Conservation (phyloP, 139 green algal genomes). For the Penium margaritaceum region DNA sequence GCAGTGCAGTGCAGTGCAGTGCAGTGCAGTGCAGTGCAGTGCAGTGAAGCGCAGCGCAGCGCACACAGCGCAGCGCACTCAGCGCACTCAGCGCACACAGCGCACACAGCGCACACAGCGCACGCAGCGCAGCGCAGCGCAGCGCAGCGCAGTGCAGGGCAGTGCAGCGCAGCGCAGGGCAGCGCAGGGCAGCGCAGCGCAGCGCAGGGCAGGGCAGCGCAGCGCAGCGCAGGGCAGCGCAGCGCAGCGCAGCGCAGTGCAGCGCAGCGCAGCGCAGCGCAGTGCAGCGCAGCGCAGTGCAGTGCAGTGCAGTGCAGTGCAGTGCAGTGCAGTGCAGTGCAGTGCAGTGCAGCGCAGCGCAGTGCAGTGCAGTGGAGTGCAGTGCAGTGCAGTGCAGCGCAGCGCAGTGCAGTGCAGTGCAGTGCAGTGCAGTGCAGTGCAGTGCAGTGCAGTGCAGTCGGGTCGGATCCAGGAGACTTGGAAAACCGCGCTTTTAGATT, state of each 20-base stretch:
- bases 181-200: slow-evolving; percentile 21
- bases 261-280: slow-evolving; percentile 16
- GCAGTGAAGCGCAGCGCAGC: slow-evolving; percentile 14
- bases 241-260: slow-evolving; percentile 26
- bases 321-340: slow-evolving; percentile 19
- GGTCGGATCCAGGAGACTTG: slow-evolving; percentile 3
- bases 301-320: slow-evolving; percentile 22
- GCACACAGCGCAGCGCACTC: slow-evolving; percentile 14
- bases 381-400: slow-evolving; percentile 19
- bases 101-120: no score
- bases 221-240: slow-evolving; percentile 21
- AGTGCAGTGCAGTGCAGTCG: slow-evolving; percentile 21
- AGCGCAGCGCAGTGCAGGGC: slow-evolving; percentile 19
- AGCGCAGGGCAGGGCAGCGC: slow-evolving; percentile 21
- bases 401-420: no score
- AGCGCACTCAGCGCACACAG: background rate
- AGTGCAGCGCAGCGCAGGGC: slow-evolving; percentile 16
- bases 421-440: slow-evolving; percentile 22
- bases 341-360: slow-evolving; percentile 27
- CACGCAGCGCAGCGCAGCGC: slow-evolving; percentile 14
- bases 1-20: slow-evolving; percentile 26
- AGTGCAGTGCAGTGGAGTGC: slow-evolving; percentile 25
- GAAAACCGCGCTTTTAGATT: no score
- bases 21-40: slow-evolving; percentile 22
- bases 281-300: slow-evolving; percentile 25